Conservation (phyloP, 2,329 filamentous ascomycete species). For the Erysiphe pulchra region DNA sequence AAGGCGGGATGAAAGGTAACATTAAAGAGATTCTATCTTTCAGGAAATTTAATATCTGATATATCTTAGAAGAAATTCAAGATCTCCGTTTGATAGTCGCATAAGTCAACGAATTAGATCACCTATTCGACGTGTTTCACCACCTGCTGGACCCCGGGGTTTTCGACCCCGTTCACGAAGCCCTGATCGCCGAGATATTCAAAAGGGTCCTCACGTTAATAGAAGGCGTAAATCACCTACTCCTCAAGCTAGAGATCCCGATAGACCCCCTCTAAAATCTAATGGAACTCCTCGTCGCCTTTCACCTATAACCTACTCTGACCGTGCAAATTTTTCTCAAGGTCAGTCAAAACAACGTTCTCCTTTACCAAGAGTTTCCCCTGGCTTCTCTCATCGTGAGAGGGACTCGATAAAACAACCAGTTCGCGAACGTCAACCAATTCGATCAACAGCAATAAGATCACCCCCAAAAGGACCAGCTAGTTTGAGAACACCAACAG, state of each 20-base stretch:
- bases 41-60: slow-evolving; percentile 1
- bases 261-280: slow-evolving; percentile 19
- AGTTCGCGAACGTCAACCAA: slow-evolving; percentile 11
- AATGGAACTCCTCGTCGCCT: slow-evolving; percentile 18
- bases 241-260: slow-evolving; percentile 20
- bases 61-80: slow-evolving; percentile 11
- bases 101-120: background rate
- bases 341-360: background rate
- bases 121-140: background rate
- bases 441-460: slow-evolving; percentile 7
- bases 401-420: slow-evolving; percentile 11
- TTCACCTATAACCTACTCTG: slow-evolving; percentile 4
- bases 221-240: slow-evolving; percentile 29
- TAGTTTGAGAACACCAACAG: slow-evolving; percentile 11
- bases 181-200: slow-evolving; percentile 22
- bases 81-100: slow-evolving; percentile 12
- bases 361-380: background rate
- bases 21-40: background rate
- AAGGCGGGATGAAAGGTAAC: slow-evolving; percentile 11
- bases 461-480: slow-evolving; percentile 14
- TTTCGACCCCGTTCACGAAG: slow-evolving; percentile 22
- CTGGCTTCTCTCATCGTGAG: slow-evolving; percentile 4
- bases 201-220: slow-evolving; percentile 17
- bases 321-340: slow-evolving; percentile 2
- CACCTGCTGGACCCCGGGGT: slow-evolving; percentile 14